Percentiles rank a stretch among this genome's conserved stretches.
These are phyloP conservation scores for Trichocomaceae sp. DNA, from an alignment of 2,329 filamentous ascomycete genomes.

Conservation along the genomic window DNA sequence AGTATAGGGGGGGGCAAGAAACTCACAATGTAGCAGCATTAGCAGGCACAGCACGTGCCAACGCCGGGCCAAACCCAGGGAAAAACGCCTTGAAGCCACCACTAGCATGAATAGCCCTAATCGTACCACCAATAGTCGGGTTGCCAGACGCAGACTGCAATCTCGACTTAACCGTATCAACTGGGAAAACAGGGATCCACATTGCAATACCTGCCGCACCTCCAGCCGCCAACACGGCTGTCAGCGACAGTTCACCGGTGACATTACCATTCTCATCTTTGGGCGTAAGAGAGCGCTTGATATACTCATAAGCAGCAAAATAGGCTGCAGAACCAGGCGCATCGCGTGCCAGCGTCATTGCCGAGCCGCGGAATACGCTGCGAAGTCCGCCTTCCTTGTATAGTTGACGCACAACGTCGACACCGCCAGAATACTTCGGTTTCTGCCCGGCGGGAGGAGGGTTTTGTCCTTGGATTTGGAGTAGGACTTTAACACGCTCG, in stretches of 20 bases:
- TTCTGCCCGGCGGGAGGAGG: conserved; percentile 79
- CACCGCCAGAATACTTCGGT: conserved; percentile 77
- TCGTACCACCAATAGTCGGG: conserved; percentile 70
- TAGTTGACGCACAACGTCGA: conserved; percentile 87
- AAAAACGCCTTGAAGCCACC: conserved; percentile 92
- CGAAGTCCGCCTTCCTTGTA: conserved; percentile 86
- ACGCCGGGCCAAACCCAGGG: conserved; percentile 87
- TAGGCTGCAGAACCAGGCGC: conserved; percentile 90
- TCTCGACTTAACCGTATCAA: conserved; percentile 92
- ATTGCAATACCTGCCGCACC: conserved; percentile 91
- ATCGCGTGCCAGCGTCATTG: conserved; percentile 87
- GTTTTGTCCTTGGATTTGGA: conserved; percentile 95
- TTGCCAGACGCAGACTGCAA: conserved; percentile 86
- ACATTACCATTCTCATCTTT: conserved; percentile 68
- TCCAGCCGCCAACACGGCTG: conserved; percentile 78
- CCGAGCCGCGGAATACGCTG: conserved; percentile 84
- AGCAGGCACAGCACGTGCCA: conserved; percentile 87
- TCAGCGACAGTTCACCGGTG: conserved; percentile 69
- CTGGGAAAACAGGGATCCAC: conserved; percentile 98
- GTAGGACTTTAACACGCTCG: conserved; percentile 96
- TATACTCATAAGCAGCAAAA: conserved; percentile 94
- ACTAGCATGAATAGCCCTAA: conserved; percentile 72
- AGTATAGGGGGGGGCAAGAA: neutral
- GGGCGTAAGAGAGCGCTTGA: conserved; percentile 82
- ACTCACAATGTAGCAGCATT: conserved; percentile 83